Evolutionary conservation across 306 rosid genomes (phyloP), one percentile per base, ranked within the genome.

Genomic region (Aeschynomene evenia): DNA sequence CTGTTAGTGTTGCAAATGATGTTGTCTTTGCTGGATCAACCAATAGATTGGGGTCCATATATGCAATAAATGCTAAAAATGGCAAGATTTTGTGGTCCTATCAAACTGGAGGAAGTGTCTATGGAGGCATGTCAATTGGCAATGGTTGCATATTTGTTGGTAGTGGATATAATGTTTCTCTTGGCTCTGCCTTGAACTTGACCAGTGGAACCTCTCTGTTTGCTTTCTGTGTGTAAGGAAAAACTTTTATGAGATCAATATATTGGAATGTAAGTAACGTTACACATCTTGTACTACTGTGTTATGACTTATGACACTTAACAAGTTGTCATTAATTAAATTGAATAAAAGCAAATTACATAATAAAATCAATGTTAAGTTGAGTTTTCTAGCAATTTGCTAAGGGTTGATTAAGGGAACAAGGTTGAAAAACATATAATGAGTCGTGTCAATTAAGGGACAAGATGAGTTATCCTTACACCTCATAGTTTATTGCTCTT

Each of bases 1-100:
- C 91, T 5, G 86, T 87, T 3, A 83, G 83, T 16, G 76, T 87
- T 34, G 91, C 96, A 22, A 89, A 87, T 50, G 89, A 68, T 4
- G 91, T 85, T 5, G 67, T 78, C 13, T 89, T 87, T 42, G 89
- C 76, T 18, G 91, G 96, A 16, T 87, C 96, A 0, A 39, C 84
- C 0, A 34, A 77, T 21, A 34, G 33, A 7, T 22, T 16, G 43
- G 93, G 93, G 51, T 72, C 77, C 2, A 56, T 89, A 18, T 85
- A 75, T 40, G 93, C 86, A 10, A 78, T 89, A 34, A 51, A 78
- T 28, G 86, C 77, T 0, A 69, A 66, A 36, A 83, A 39, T 1
- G 87, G 96, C 13, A 68, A 62, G 2, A 75, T 87, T 9, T 18
- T 87, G 4, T 85, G 93, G 96, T 81, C 81, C 0, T 54, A 81